A percentile compares a stretch with the other conserved stretches of the same genome.
Conservation (phyloP, 345 rosid species). For the Syzygium jambos region DNA sequence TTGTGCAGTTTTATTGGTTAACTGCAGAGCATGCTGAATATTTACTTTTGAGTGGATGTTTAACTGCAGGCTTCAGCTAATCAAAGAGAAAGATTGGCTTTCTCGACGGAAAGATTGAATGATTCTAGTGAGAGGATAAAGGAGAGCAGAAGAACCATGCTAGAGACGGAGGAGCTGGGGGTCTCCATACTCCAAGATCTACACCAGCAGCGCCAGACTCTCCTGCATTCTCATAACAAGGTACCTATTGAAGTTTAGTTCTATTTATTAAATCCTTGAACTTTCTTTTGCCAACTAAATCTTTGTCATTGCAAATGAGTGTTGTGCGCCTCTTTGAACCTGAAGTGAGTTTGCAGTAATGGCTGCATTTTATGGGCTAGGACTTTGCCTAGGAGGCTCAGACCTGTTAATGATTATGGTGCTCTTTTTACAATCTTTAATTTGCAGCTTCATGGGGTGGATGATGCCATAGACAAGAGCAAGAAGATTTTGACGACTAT, state of each 20-base stretch:
- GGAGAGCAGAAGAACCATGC: slow-evolving; percentile 77
- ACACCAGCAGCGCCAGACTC: slow-evolving; percentile 85
- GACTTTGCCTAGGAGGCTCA: not conserved
- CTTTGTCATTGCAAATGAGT: not conserved
- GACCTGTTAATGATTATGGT: not conserved
- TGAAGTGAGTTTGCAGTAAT: not conserved
- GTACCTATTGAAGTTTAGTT: slow-evolving; percentile 12
- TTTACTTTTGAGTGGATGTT: not conserved
- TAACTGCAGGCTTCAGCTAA: slow-evolving; percentile 54
- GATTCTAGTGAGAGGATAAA: slow-evolving; percentile 69
- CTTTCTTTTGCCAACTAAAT: not conserved
- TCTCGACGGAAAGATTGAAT: slow-evolving; percentile 73
- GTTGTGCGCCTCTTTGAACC: not conserved
- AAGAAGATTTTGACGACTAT: slow-evolving; percentile 60
- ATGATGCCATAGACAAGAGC: slow-evolving; percentile 83
- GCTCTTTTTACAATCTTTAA: not conserved
- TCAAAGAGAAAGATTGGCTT: slow-evolving; percentile 67
- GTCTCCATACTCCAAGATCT: slow-evolving; percentile 81
- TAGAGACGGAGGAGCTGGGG: slow-evolving; percentile 91
- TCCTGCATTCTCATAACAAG: slow-evolving; percentile 70
- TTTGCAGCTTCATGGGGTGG: slow-evolving; percentile 72
- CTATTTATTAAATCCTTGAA: not conserved
- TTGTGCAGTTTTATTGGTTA: not conserved
- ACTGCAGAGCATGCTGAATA: not conserved
- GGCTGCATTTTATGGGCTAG: not conserved